phyloP scores from a whole-genome alignment of 2,329 filamentous ascomycete species.

The Sporothrix variecibatus region DNA sequence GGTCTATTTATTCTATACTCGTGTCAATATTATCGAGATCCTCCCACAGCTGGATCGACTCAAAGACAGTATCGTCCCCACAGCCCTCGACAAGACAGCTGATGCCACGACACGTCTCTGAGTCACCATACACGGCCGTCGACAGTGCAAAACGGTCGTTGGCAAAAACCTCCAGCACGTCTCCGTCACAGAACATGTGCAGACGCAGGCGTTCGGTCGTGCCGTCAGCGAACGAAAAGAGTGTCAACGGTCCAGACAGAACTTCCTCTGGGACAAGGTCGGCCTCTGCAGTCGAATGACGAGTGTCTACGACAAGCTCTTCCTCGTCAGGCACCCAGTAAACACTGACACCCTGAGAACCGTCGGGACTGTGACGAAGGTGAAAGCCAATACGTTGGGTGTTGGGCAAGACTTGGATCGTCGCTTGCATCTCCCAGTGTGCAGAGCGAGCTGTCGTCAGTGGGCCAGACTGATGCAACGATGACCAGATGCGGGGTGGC shows the following conservation, averaged over 20 bases:
- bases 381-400: not conserved
- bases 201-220: slow-evolving; percentile 43
- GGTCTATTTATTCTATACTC: no score
- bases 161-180: slow-evolving; percentile 49
- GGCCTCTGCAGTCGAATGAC: slow-evolving; percentile 36
- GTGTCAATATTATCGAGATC: not conserved
- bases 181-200: slow-evolving; percentile 45
- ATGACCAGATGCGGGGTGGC: not conserved
- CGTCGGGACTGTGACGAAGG: not conserved
- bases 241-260: slow-evolving; percentile 47
- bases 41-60: not conserved
- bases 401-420: not conserved
- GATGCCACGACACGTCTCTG: not conserved
- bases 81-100: not conserved
- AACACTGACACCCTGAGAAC: not conserved
- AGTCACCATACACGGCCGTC: slow-evolving; percentile 41
- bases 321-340: slow-evolving; percentile 37
- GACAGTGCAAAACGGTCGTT: slow-evolving; percentile 47
- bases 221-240: slow-evolving; percentile 42
- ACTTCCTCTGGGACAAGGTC: slow-evolving; percentile 40
- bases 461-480: no score
- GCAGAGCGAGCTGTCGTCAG: not conserved
- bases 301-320: slow-evolving; percentile 44
- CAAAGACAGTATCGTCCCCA: not conserved
- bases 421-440: not conserved